Percentiles rank a stretch among this genome's conserved stretches.
phyloP scores from a whole-genome alignment of 208 protist genomes.

The Acanthamoeba sp. region DNA sequence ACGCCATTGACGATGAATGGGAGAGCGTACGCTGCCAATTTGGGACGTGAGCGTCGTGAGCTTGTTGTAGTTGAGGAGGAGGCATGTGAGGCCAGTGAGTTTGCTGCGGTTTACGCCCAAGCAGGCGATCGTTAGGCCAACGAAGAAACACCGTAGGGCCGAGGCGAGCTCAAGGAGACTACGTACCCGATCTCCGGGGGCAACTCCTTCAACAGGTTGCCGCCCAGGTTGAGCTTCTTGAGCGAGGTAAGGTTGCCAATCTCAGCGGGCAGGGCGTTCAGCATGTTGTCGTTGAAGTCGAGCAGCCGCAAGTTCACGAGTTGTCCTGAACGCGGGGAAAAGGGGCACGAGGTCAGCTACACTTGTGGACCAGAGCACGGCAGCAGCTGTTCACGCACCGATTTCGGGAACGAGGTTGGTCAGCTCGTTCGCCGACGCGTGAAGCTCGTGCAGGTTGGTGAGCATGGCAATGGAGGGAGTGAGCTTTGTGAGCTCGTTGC shows the following conservation, averaged over 20 bases:
- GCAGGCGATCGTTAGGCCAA: not conserved
- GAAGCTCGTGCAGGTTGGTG: constrained; percentile 76
- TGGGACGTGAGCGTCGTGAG: constrained; percentile 64
- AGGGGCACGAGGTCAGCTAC: no score
- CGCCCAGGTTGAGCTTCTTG: constrained; percentile 73
- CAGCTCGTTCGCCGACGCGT: constrained; percentile 80
- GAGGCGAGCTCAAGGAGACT: not conserved
- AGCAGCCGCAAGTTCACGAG: constrained; percentile 68
- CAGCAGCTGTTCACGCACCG: no score
- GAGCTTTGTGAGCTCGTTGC: constrained; percentile 71
- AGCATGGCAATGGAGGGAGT: constrained; percentile 44
- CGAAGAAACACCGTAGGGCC: not conserved
- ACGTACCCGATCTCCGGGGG: constrained; percentile 66
- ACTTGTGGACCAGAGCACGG: no score
- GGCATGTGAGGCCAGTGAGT: constrained; percentile 6
- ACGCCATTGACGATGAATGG: no score
- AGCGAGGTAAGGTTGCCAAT: constrained; percentile 43
- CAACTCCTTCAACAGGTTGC: constrained; percentile 69
- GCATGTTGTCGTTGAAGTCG: constrained; percentile 78
- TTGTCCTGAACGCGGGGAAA: not conserved
- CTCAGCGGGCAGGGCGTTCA: constrained; percentile 70
- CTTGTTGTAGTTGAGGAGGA: constrained; percentile 79
- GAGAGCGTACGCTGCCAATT: constrained; percentile 26
- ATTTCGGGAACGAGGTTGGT: constrained; percentile 71
- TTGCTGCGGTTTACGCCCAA: constrained; percentile 21